Percentiles rank a stretch among this genome's conserved stretches.
Evolutionary conservation across 495 filamentous ascomycete genomes (phyloP).

Genomic region (Aspergillus bertholletiae): DNA sequence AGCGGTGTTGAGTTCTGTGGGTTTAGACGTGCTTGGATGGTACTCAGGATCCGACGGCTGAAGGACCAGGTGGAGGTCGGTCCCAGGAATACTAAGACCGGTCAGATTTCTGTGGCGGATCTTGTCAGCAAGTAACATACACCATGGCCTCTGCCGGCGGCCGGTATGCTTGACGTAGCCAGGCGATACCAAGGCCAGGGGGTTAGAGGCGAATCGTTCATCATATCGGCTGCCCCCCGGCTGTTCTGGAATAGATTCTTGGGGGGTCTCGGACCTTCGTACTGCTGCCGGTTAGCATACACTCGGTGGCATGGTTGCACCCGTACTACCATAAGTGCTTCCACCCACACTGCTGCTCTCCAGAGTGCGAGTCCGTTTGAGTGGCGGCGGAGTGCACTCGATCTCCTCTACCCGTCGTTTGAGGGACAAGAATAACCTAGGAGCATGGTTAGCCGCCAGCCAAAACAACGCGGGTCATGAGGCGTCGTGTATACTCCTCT

Average conservation of each 20-base stretch:
- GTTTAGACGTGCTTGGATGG: conserved; percentile 20
- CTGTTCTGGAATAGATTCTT: conserved; percentile 7
- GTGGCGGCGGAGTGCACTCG: conserved; percentile 3
- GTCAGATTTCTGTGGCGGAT: background rate
- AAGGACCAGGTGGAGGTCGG: conserved; percentile 38
- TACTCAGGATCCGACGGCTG: conserved; percentile 27
- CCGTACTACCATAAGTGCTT: conserved; percentile 1
- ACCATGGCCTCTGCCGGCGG: conserved; percentile 12
- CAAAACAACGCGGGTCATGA: background rate
- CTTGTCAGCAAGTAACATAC: conserved; percentile 2
- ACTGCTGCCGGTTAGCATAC: background rate
- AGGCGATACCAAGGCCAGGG: conserved; percentile 16
- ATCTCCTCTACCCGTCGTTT: conserved; percentile 18
- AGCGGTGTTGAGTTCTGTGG: conserved; percentile 17
- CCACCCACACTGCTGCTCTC: background rate
- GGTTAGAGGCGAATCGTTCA: conserved; percentile 21
- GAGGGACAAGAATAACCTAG: conserved; percentile 17
- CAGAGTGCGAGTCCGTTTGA: conserved; percentile 6
- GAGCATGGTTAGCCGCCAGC: background rate
- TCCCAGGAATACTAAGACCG: conserved; percentile 23
- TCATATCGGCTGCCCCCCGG: conserved; percentile 8
- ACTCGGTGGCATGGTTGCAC: background rate
- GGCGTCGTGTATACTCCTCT: conserved; percentile 16
- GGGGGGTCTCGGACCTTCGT: background rate
- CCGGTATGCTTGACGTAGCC: conserved; percentile 16